Conservation (phyloP, 208 protist species). For the Trypanosoma cruzi region DNA sequence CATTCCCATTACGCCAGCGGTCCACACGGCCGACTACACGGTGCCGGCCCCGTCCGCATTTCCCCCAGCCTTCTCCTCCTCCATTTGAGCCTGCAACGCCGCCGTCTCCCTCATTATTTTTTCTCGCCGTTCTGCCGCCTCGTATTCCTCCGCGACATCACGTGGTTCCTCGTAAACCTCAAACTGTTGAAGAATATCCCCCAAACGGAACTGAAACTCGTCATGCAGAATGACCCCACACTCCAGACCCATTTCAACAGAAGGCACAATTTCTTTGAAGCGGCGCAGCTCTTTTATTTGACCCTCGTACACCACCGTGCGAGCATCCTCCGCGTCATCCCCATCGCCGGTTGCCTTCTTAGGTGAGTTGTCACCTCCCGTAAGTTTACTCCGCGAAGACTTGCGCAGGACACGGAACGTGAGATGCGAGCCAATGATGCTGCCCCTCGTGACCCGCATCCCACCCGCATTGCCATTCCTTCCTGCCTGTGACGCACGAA, state of each 20-base stretch:
- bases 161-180: conserved; percentile 78
- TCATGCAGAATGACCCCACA: conserved; percentile 91
- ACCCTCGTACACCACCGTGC: conserved; percentile 79
- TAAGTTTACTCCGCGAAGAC: conserved; percentile 25
- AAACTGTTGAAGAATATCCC: conserved; percentile 80
- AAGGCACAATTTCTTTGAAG: conserved; percentile 88
- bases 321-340: conserved; percentile 29
- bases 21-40: not conserved
- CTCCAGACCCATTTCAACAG: conserved; percentile 84
- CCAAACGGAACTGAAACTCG: conserved; percentile 79
- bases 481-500: conserved; percentile 86
- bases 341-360: not conserved
- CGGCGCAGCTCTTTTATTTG: conserved; percentile 88
- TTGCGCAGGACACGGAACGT: conserved; percentile 76
- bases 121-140: conserved; percentile 68
- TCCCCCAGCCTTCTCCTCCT: not conserved
- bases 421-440: conserved; percentile 59
- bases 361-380: not conserved
- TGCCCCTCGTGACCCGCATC: conserved; percentile 80
- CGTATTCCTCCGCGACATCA: conserved; percentile 81
- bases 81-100: conserved; percentile 40
- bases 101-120: conserved; percentile 60
- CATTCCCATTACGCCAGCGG: too few relatives aligned
- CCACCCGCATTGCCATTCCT: conserved; percentile 83
- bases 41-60: not conserved